Conservation (phyloP, 768 basidiomycete genomes). For the Podaxis carcinomalis region DNA sequence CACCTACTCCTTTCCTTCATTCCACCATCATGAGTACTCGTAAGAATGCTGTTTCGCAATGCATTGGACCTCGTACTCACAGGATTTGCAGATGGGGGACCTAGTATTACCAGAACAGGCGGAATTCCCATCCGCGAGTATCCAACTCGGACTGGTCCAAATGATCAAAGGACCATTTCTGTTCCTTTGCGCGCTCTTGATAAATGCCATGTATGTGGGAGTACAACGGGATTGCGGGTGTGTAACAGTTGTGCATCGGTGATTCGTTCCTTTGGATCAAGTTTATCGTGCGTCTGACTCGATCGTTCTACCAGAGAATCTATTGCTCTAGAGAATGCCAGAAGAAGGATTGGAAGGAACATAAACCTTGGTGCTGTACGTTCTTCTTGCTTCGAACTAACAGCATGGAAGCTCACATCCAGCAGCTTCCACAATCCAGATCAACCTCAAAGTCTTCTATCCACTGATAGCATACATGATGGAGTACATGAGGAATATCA, state of each 20-base stretch:
- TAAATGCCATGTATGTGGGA: neutral
- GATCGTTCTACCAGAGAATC: neutral
- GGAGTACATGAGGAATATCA: constrained; percentile 18
- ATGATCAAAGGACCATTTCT: neutral
- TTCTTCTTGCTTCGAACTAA: neutral
- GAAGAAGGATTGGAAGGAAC: constrained; percentile 12
- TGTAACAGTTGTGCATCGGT: constrained; percentile 1
- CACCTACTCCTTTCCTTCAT: neutral
- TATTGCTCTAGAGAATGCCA: constrained; percentile 15
- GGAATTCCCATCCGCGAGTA: neutral
- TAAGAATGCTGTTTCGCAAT: neutral
- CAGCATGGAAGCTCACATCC: neutral
- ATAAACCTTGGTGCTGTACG: constrained; percentile 11
- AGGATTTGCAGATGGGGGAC: neutral
- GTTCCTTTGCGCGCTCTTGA: neutral
- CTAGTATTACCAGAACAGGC: neutral
- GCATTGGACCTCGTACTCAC: neutral
- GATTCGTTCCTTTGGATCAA: neutral
- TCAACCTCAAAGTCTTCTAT: constrained; percentile 30
- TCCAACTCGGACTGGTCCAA: neutral
- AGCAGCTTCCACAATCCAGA: constrained; percentile 30
- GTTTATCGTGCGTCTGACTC: neutral
- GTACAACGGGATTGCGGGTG: neutral
- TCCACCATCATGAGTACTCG: neutral
- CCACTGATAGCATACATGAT: constrained; percentile 26